Evolutionary conservation across 2,329 filamentous ascomycete genomes (phyloP), one percentile per base, ranked within the genome.

Genomic region (Pseudogymnoascus sp.): DNA sequence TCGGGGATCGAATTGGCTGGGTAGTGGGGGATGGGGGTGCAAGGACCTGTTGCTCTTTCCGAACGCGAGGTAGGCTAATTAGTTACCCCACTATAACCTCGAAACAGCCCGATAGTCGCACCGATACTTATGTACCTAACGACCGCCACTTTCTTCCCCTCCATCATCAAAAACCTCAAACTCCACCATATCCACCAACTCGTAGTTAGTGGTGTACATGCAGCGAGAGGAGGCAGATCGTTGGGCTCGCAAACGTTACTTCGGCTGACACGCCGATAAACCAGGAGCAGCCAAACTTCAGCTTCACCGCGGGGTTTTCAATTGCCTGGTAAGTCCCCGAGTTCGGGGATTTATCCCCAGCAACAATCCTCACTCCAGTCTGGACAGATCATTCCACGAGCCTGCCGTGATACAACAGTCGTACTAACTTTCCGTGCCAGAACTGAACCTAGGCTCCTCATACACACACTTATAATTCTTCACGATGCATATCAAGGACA

Each of bases 401-500:
- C 50, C 38, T 37, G 33, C 54, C 18, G n/a, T 30, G 25, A 20
- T 37, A 60, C 57, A 33, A 18, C 47, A 33, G 47, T 33, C 47
- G 25, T 54, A 33, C 47, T 54, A 18, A 54, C 30, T 20, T 20
- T 54, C 28, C 57, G 8, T 18, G 9, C n/a, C 28, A 54, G 47
- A 54, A 33, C 47, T 35, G 47, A 54, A 54, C 16, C 47, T 54
- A 54, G 47, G 47, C 47, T 54, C 47, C 16, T 54, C 28, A 54
- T 28, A 54, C 16, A 54, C 28, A 54, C 9, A 33, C 28, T 18
- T 28, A 54, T 54, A 54, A 54, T 58, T 58, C 60, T 47, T 63
- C 82, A 87, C 73, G 66, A 97, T 99, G 93, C 94, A 97, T 78
- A 93, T 99, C 81, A 90, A 88, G 68, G 86, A 94, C 70, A 97